Evolutionary conservation across 495 filamentous ascomycete genomes (phyloP).

Genomic region (Penicillium dipodomyicola): DNA sequence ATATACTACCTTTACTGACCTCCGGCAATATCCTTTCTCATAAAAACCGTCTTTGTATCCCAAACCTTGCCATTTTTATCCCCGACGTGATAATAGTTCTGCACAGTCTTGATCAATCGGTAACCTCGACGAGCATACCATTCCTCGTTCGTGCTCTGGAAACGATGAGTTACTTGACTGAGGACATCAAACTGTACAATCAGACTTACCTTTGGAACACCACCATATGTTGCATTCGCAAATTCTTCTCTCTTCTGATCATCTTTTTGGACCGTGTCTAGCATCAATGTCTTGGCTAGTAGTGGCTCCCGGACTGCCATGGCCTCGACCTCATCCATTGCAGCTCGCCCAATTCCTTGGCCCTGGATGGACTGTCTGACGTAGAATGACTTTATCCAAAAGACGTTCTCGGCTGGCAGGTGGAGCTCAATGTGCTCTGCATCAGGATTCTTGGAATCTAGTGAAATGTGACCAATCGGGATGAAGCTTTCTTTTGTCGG

Average conservation of each 20-base stretch:
- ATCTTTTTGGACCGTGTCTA: conserved; percentile 21
- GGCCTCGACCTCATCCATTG: conserved; percentile 29
- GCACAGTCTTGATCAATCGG: conserved; percentile 13
- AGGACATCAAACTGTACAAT: background rate
- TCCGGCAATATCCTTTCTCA: conserved; percentile 23
- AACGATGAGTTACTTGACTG: background rate
- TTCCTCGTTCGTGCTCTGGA: conserved; percentile 18
- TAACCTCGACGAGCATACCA: conserved; percentile 25
- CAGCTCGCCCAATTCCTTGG: conserved; percentile 28
- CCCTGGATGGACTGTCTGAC: conserved; percentile 20
- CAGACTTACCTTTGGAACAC: conserved; percentile 22
- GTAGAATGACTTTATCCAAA: conserved; percentile 34
- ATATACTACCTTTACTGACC: background rate
- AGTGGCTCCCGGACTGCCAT: conserved; percentile 30
- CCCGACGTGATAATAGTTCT: conserved; percentile 15
- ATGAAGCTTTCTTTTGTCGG: conserved; percentile 17
- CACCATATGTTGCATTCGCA: conserved; percentile 15
- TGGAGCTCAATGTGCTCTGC: conserved; percentile 18
- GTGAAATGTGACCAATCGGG: conserved; percentile 34
- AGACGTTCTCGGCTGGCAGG: conserved; percentile 18
- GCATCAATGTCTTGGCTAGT: conserved; percentile 19
- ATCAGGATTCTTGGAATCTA: conserved; percentile 24
- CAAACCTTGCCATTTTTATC: conserved; percentile 22
- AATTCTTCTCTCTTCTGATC: conserved; percentile 24
- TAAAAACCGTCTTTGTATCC: conserved; percentile 25